Base-by-base conservation (phyloP, 2,329 filamentous ascomycete species). In the Cadophora sp. region DNA sequence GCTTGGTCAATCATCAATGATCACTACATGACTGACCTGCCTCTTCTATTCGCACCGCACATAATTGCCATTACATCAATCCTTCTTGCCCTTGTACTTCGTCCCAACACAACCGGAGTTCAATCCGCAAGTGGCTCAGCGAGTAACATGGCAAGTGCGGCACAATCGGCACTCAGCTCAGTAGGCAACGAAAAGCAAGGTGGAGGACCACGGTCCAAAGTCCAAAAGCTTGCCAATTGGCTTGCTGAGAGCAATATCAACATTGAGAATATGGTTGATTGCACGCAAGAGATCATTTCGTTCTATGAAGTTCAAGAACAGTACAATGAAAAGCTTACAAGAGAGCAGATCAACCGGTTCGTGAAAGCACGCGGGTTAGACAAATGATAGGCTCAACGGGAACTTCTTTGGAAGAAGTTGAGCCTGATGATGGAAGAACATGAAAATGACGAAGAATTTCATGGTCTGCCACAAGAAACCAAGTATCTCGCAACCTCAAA, bases 1-100 rank as follows among this genome's bases (percentile, higher is more conserved):
- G 89, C 89, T 51, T 90, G 89, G 85, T 90, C 87, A 0, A 87
- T 92, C 71, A 87, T 92, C 77, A 93, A 92, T 75, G 91, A 93
- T 76, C 89, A 89, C 76, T 92, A 90, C 78, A 84, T 91, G 71
- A 92, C 91, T 0, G 91, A 92, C 75, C 80, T 92, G 9, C 88
- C 89, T 1, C 80, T 93, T 12, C 82, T 92, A 1, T 87, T 90
- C 75, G 84, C 90, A 19, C 91, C 91, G 29, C 90, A 92, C 75
- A 83, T 90, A 34, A 88, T 92, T 68, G 90, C 90, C 9, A 84
- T 92, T 51, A 90, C 89, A 72, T 89, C 90, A 8, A 89, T 92
- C 73, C 87, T 92, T 67, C 82, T 92, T 8, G 88, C 90, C 4
- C 85, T 92, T 19, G 87, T 91, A 9, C 84, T 92, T 68, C 86